phyloP scores from a whole-genome alignment of 1,284 basidiomycete species.

The Trametes pubescens region DNA sequence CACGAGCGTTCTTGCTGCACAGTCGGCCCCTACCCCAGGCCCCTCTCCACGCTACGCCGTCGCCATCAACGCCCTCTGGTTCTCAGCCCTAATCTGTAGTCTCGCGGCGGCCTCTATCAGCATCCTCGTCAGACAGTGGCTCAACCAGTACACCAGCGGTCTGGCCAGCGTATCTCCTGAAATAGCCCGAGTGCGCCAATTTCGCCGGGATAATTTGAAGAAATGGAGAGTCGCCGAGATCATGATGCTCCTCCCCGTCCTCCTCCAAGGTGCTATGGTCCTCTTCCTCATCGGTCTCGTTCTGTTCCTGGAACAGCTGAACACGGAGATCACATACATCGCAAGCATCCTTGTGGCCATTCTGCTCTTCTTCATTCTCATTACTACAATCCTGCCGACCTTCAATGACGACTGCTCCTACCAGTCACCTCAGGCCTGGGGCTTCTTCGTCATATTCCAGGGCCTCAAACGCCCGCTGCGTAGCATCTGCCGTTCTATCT shows the following conservation, averaged over 20 bases:
- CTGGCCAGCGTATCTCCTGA: conserved; percentile 31
- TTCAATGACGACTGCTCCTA: conserved; percentile 37
- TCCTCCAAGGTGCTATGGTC: conserved; percentile 40
- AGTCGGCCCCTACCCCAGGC: not conserved
- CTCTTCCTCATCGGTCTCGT: conserved; percentile 37
- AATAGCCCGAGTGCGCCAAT: conserved; percentile 36
- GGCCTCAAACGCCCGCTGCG: conserved; percentile 25
- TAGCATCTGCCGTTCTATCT: conserved; percentile 11
- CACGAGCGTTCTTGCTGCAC: conserved; percentile 1
- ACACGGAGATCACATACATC: conserved; percentile 28
- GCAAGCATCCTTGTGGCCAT: conserved; percentile 31
- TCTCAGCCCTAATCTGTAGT: conserved; percentile 35
- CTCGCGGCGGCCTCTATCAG: conserved; percentile 35
- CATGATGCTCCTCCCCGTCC: conserved; percentile 39
- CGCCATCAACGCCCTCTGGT: conserved; percentile 35
- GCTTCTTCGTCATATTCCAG: conserved; percentile 30
- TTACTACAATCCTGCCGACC: conserved; percentile 36
- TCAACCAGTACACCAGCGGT: conserved; percentile 31
- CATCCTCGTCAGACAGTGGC: conserved; percentile 38
- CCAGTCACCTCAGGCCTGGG: conserved; percentile 39
- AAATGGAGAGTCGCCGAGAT: conserved; percentile 39
- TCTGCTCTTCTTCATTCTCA: conserved; percentile 28
- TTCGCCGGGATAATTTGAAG: conserved; percentile 37
- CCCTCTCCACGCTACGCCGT: conserved; percentile 14
- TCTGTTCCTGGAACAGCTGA: conserved; percentile 34